phyloP scores from a whole-genome alignment of 2,329 filamentous ascomycete genomes.

The Xylaria sp. region DNA sequence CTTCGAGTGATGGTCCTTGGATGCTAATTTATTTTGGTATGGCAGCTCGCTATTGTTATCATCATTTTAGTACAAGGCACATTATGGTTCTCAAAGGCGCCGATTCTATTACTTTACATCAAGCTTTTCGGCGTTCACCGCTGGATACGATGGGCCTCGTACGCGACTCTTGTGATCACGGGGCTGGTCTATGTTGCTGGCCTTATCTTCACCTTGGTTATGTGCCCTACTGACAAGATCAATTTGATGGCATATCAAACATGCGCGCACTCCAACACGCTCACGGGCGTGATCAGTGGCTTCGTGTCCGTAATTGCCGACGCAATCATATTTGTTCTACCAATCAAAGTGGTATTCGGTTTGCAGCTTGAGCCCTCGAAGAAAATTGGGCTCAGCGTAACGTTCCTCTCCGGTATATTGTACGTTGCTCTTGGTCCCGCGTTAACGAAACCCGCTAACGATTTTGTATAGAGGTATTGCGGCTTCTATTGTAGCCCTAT shows the following conservation, averaged over 20 bases:
- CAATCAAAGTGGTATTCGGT: conserved; percentile 9
- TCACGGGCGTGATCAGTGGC: conserved; percentile 14
- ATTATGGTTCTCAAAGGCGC: conserved; percentile 19
- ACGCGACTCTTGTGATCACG: conserved; percentile 4
- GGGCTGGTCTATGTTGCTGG: conserved; percentile 11
- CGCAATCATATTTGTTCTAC: conserved; percentile 20
- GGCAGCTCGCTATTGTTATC: conserved; percentile 15
- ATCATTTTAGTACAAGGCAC: conserved; percentile 16
- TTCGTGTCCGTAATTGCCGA: conserved; percentile 15
- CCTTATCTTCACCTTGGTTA: conserved; percentile 9
- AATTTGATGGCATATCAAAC: neutral
- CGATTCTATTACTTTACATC: conserved; percentile 23
- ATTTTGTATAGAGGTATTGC: conserved; percentile 2
- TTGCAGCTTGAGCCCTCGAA: conserved; percentile 20
- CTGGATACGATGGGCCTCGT: conserved; percentile 19
- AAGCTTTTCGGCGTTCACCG: conserved; percentile 18
- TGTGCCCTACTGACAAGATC: conserved; percentile 1
- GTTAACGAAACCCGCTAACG: neutral
- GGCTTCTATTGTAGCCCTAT: conserved; percentile 13
- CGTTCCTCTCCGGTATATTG: conserved; percentile 26
- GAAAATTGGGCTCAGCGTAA: conserved; percentile 22
- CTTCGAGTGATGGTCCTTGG: neutral
- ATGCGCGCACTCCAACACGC: conserved; percentile 10
- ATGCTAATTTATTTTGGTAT: neutral
- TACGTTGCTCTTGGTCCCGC: neutral